These are phyloP conservation scores for Teunomyces funiuensis DNA, from an alignment of 805 yeast genomes.

Conservation along the genomic window DNA sequence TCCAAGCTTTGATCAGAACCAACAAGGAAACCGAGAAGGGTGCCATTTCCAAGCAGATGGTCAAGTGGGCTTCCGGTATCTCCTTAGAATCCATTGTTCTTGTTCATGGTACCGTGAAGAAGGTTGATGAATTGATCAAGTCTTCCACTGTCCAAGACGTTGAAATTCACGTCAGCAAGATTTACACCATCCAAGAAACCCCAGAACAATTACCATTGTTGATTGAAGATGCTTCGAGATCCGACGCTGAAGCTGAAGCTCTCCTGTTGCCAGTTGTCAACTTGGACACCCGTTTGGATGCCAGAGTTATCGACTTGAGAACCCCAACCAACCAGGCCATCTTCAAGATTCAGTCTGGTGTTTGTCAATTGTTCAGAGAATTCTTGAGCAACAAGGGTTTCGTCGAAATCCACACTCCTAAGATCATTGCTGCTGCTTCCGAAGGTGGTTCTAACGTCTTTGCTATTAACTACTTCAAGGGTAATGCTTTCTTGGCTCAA, in stretches of 20 bases:
- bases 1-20: slow-evolving; percentile 83
- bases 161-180: slow-evolving; percentile 75
- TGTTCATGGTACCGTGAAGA: slow-evolving; percentile 80
- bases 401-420: slow-evolving; percentile 95
- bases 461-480: slow-evolving; percentile 89
- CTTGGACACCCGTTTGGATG: slow-evolving; percentile 92
- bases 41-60: slow-evolving; percentile 85
- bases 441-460: slow-evolving; percentile 99
- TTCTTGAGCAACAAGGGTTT: slow-evolving; percentile 67
- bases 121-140: slow-evolving; percentile 83
- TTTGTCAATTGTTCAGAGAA: slow-evolving; percentile 85
- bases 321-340: slow-evolving; percentile 97
- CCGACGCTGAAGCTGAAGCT: slow-evolving; percentile 91
- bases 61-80: slow-evolving; percentile 88
- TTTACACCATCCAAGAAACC: slow-evolving; percentile 78
- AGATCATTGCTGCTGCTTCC: slow-evolving; percentile 89
- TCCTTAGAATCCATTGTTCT: slow-evolving; percentile 88
- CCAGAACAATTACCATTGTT: slow-evolving; percentile 91
- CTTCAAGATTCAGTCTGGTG: slow-evolving; percentile 90
- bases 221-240: slow-evolving; percentile 94
- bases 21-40: slow-evolving; percentile 53
- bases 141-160: slow-evolving; percentile 89
- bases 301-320: slow-evolving; percentile 94
- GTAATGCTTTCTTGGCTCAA: slow-evolving; percentile 92
- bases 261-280: slow-evolving; percentile 91